Conservation (phyloP, 2,329 filamentous ascomycete species). For the Epichloe uncinata region DNA sequence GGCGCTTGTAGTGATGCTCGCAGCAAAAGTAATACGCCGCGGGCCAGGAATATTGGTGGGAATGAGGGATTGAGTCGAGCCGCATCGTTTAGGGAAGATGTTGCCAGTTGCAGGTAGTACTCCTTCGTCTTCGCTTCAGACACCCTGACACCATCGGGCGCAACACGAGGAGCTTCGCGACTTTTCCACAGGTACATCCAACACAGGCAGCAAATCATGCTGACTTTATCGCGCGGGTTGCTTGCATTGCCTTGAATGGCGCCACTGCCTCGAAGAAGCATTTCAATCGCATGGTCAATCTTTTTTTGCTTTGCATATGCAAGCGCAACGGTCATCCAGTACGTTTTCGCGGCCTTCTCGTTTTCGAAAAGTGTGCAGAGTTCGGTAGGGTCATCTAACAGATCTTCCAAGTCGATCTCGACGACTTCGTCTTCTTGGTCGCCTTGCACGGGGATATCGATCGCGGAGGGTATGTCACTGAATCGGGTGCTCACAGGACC, state of each 20-base stretch:
- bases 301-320: constrained; percentile 96
- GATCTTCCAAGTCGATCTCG: constrained; percentile 83
- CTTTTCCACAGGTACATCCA: constrained; percentile 90
- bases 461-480: constrained; percentile 49
- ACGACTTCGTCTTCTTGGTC: constrained; percentile 61
- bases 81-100: constrained; percentile 86
- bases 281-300: constrained; percentile 69
- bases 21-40: constrained; percentile 78
- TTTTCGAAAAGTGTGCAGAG: constrained; percentile 91
- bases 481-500: constrained; percentile 42
- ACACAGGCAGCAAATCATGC: constrained; percentile 70
- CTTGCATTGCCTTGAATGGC: constrained; percentile 57
- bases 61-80: constrained; percentile 86
- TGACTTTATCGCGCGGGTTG: constrained; percentile 70
- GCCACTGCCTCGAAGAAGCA: constrained; percentile 58
- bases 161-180: constrained; percentile 56
- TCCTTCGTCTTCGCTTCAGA: constrained; percentile 84
- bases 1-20: constrained; percentile 74
- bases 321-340: constrained; percentile 96
- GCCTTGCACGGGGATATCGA: constrained; percentile 52
- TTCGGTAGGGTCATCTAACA: constrained; percentile 88
- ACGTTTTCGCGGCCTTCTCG: constrained; percentile 77
- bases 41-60: constrained; percentile 78
- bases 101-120: constrained; percentile 81
- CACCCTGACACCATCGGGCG: constrained; percentile 47